Evolutionary conservation across 371 early-diverging fungal genomes (phyloP).

Genomic region (Saksenaea oblongispora): DNA sequence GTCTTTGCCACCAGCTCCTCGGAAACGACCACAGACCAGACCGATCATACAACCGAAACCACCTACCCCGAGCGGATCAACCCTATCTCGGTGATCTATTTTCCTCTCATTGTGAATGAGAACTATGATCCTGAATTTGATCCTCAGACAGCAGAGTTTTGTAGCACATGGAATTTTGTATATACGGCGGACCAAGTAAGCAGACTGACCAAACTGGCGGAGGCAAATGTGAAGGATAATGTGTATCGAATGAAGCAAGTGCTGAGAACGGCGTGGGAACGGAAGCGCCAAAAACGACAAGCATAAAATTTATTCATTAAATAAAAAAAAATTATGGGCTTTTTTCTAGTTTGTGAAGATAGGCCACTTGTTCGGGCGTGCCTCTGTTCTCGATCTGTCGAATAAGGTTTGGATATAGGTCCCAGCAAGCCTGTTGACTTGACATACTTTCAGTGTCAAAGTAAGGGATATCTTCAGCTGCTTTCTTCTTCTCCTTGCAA

Average conservation of each 20-base stretch:
- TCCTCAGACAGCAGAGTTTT: constrained; percentile 60
- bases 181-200: constrained; percentile 60
- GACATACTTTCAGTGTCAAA: neutral
- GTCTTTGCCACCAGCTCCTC: constrained; percentile 27
- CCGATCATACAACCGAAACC: constrained; percentile 1
- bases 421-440: neutral
- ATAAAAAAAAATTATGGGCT: neutral
- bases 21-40: constrained; percentile 3
- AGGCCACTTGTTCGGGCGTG: neutral
- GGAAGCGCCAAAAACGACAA: constrained; percentile 37
- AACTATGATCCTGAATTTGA: constrained; percentile 55
- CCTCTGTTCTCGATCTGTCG: neutral
- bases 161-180: constrained; percentile 67
- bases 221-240: constrained; percentile 47
- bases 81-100: constrained; percentile 59
- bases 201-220: constrained; percentile 52
- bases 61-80: constrained; percentile 14
- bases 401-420: neutral
- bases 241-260: constrained; percentile 40
- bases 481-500: no score
- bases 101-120: constrained; percentile 59
- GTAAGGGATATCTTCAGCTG: no score
- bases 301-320: neutral
- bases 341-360: neutral
- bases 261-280: constrained; percentile 44